These are phyloP conservation scores for Phytophthora pistaciae DNA, from an alignment of 352 stramenopile species.

Conservation along the genomic window DNA sequence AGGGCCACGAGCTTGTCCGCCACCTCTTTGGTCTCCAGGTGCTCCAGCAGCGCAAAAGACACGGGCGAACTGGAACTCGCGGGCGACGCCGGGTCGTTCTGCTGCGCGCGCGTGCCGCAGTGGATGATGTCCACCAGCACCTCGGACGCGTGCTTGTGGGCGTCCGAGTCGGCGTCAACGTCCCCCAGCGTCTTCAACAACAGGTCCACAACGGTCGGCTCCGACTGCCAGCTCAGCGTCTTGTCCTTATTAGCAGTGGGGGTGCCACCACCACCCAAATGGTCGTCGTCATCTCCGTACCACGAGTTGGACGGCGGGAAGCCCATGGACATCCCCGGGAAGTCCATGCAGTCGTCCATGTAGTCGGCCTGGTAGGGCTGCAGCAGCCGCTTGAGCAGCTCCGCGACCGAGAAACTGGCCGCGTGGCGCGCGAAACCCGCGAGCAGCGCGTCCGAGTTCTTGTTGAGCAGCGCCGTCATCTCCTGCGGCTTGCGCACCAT, in stretches of 20 bases:
- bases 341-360: constrained; percentile 90
- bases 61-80: constrained; percentile 58
- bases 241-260: constrained; percentile 74
- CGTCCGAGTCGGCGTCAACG: constrained; percentile 66
- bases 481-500: constrained; percentile 90
- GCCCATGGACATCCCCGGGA: constrained; percentile 78
- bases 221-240: constrained; percentile 77
- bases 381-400: constrained; percentile 86
- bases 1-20: constrained; percentile 74
- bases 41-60: constrained; percentile 78
- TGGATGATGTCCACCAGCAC: constrained; percentile 90
- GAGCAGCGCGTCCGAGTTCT: constrained; percentile 79
- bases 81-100: constrained; percentile 73
- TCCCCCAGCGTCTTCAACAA: constrained; percentile 65
- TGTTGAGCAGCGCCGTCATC: constrained; percentile 88
- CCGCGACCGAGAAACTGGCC: constrained; percentile 82
- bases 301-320: constrained; percentile 80
- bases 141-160: constrained; percentile 87
- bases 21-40: constrained; percentile 81
- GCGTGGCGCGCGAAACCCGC: constrained; percentile 71
- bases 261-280: constrained; percentile 54
- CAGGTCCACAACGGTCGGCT: constrained; percentile 76
- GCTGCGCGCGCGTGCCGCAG: constrained; percentile 78
- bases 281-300: constrained; percentile 86
- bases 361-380: constrained; percentile 88